A percentile compares a stretch with the other conserved stretches of the same genome.
These are phyloP conservation scores for Tephrocybe sp. DNA, from an alignment of 768 basidiomycete genomes.

Conservation along the genomic window DNA sequence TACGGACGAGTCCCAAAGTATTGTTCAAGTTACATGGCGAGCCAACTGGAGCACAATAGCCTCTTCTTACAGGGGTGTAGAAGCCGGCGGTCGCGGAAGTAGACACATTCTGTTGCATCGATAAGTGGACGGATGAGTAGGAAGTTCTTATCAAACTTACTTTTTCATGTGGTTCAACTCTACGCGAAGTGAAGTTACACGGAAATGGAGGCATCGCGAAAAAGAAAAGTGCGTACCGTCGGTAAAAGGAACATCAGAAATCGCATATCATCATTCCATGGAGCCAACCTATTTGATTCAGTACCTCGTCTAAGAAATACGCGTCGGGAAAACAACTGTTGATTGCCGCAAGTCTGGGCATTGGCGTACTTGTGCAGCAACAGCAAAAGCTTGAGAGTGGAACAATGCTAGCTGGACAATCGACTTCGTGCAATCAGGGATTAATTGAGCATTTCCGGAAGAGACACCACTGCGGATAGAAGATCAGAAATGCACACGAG, in stretches of 20 bases:
- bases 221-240: slow-evolving; percentile 10
- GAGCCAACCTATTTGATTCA: slow-evolving; percentile 8
- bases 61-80: slow-evolving; percentile 24
- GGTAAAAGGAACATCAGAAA: slow-evolving; percentile 8
- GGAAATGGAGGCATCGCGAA: not conserved
- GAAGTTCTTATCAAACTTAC: not conserved
- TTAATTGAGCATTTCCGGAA: slow-evolving; percentile 77
- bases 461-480: slow-evolving; percentile 50
- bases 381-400: slow-evolving; percentile 17
- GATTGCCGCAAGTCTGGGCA: slow-evolving; percentile 13
- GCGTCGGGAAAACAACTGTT: slow-evolving; percentile 14
- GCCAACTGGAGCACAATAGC: not conserved
- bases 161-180: not conserved
- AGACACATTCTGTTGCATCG: slow-evolving; percentile 21
- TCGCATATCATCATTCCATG: slow-evolving; percentile 1
- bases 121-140: not conserved
- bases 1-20: not conserved
- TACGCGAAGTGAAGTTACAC: not conserved
- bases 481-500: slow-evolving; percentile 1
- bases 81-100: slow-evolving; percentile 25
- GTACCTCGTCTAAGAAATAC: slow-evolving; percentile 16
- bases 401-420: slow-evolving; percentile 9
- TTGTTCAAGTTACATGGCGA: too few relatives aligned
- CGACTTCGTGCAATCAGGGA: slow-evolving; percentile 41
- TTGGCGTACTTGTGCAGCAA: slow-evolving; percentile 22